Base-by-base conservation (phyloP, 169 alveolate species). In the Plasmodium blacklocki region DNA sequence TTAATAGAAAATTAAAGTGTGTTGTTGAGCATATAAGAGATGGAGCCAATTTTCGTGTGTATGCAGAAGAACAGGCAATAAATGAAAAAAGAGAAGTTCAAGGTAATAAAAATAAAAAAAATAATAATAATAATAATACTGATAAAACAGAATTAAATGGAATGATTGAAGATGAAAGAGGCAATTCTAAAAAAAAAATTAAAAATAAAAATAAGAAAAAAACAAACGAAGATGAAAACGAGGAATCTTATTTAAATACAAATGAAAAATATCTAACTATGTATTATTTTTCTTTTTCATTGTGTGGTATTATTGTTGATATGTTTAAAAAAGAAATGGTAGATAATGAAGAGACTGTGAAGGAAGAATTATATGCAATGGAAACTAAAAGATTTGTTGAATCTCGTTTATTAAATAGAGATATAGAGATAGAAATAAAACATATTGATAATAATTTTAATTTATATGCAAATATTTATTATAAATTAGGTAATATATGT, bases 361-460 rank as follows among this genome's bases (percentile, higher is more conserved):
- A 83, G 32, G 91, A 83, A 21, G 91, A 83, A 58, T 47, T 43
- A 73, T 83, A 68, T 58, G 91, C 91, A 14, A 83, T 59, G 71
- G 91, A 83, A 52, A 83, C 91, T 11, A 83, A 83, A 29, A 83
- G 71, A 4, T 83, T 83, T 70, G 91, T 83, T 9, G 91, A 83
- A 43, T 43, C 83, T 3, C 68, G 91, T 29, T 58, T 83, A 45
- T 52, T 83, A 67, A 83, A 83, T 39, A 83, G 91, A 68, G 91
- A 83, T 45, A 60, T 83, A 19, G 91, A 83, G 45, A 12, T 83
- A 43, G 91, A 68, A 47, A 83, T 83, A 2, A 83, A 70, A 15
- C 91, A 83, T 58, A 52, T 83, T 2, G 91, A 83, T 70, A 83
- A 83, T 12, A 83, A 83, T 43, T 70, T 58, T 60, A 83, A 83